phyloP scores from a whole-genome alignment of 352 stramenopile genomes.

The Blastocystis sp. region DNA sequence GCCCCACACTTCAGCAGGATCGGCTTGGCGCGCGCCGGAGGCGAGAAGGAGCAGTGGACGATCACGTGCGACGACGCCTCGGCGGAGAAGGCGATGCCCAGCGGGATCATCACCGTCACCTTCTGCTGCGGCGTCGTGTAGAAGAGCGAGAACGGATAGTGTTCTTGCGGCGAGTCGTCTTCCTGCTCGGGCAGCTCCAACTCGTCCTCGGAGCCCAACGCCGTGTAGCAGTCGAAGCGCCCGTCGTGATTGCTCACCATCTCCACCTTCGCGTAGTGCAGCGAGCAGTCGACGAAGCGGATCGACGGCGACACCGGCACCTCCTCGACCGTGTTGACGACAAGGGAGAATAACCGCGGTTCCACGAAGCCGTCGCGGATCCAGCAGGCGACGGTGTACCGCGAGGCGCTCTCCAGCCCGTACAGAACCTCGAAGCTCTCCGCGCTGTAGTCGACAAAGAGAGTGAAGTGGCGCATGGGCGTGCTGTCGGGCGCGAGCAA shows the following conservation, averaged over 20 bases:
- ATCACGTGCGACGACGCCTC: neutral
- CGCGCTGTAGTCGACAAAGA: conserved; percentile 13
- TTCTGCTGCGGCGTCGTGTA: neutral
- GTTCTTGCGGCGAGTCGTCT: neutral
- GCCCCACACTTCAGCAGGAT: neutral
- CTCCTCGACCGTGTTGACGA: neutral
- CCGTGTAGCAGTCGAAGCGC: neutral
- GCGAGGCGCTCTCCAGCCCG: neutral
- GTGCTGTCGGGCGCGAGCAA: neutral
- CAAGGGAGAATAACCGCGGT: neutral
- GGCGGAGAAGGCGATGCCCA: neutral
- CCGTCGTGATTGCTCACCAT: neutral
- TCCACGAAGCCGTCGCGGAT: conserved; percentile 51
- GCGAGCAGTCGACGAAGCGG: neutral
- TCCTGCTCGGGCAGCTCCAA: neutral
- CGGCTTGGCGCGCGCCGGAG: neutral
- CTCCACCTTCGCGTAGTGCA: neutral
- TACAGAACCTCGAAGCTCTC: conserved; percentile 5
- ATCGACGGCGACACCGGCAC: neutral
- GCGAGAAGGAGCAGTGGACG: neutral
- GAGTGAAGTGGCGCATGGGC: neutral
- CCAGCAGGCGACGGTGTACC: conserved; percentile 24
- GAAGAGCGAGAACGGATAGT: neutral
- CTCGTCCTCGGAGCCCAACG: neutral
- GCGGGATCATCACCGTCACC: neutral